Evolutionary conservation across 2,329 filamentous ascomycete genomes (phyloP), one percentile per base, ranked within the genome.

Genomic region (Metarhizium humberi): DNA sequence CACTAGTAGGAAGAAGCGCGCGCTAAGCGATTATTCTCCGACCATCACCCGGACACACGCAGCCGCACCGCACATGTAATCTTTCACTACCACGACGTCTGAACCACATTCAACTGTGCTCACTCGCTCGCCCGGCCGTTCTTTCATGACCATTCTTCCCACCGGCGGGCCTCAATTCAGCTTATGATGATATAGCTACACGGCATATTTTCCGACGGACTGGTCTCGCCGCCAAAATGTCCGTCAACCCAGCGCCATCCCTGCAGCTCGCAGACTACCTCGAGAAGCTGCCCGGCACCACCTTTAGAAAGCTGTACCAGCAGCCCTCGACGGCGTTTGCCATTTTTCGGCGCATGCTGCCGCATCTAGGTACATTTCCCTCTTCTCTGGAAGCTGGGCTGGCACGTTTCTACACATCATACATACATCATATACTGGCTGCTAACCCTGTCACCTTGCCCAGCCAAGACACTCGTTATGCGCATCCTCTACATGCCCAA

Each of bases 281-380:
- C 69, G 92, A 97, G 79, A 85, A 86, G 69, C 86, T 95, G 66
- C 89, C 89, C 51, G 90, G 92, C 60, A 90, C 88, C 46, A 95
- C 90, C 40, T 96, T 97, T 71, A 84, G 85, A 68, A 88, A 90
- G 71, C 81, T 99, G 49, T 99, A 99, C 78, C 88, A 92, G 74
- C 92, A 96, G 77, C 94, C 94, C 34, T 95, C 92, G 46, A 96
- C 94, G 1, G 88, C 92, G 42, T 84, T 99, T 61, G 94, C 94
- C 62, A 92, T 99, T 66, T 97, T 97, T 71, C 85, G 94, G 62
- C 92, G 94, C 74, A 96, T 99, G 91, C 81, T 99, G 56, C 90
- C 94, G 56, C 88, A 95, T 67, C 75, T 97, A 58, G 90, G 88
- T 92, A 66, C 75, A 64, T 25, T n/a, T 16, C 5, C 4, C 25